Percentiles rank a stretch among this genome's conserved stretches.
phyloP scores from a whole-genome alignment of 805 yeast genomes.

The Candida sakaeoensis region DNA sequence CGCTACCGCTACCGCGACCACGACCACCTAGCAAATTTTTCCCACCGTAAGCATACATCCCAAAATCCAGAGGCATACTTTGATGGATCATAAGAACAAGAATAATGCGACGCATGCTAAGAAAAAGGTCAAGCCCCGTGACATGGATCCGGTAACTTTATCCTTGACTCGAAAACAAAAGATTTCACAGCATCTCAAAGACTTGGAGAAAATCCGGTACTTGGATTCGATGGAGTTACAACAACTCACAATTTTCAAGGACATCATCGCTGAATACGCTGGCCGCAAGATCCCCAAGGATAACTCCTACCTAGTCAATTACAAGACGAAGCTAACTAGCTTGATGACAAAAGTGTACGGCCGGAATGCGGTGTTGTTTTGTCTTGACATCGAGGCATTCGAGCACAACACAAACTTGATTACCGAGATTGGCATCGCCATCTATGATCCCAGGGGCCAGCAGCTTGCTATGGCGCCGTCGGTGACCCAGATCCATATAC shows the following conservation, averaged over 20 bases:
- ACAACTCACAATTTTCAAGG: neutral
- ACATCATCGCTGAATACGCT: neutral
- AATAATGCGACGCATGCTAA: too few species aligned
- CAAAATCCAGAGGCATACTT: too few species aligned
- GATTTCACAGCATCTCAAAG: neutral
- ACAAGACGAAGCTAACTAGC: neutral
- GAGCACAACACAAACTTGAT: conserved; percentile 40
- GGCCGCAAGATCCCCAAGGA: neutral
- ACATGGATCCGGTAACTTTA: neutral
- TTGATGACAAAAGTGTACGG: conserved; percentile 14
- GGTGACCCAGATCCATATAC: conserved; percentile 38
- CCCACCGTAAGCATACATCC: too few species aligned
- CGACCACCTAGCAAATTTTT: too few species aligned
- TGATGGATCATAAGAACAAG: too few species aligned
- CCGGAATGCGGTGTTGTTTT: conserved; percentile 32
- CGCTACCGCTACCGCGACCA: too few species aligned
- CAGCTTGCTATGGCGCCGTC: conserved; percentile 34
- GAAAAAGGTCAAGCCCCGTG: neutral
- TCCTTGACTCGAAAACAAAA: neutral
- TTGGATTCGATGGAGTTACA: neutral
- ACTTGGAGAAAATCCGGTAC: neutral
- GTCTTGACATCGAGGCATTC: conserved; percentile 57
- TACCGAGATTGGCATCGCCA: conserved; percentile 57
- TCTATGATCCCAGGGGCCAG: conserved; percentile 53
- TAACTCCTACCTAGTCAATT: conserved; percentile 1